A percentile compares a stretch with the other conserved stretches of the same genome.
Evolutionary conservation across 768 basidiomycete genomes (phyloP).

Genomic region (Suillus occidentalis): DNA sequence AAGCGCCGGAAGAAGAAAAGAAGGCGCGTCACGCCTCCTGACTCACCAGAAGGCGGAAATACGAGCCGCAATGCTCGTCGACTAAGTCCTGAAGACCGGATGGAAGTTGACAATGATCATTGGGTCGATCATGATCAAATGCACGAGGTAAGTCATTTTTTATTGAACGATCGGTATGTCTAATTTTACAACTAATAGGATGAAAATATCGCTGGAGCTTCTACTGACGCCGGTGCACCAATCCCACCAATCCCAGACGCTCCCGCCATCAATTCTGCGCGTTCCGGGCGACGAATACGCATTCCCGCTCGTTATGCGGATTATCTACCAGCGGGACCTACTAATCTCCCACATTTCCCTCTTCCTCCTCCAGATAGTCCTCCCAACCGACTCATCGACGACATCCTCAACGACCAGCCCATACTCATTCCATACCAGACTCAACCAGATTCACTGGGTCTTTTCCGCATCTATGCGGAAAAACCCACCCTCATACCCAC

Average conservation of each 20-base stretch:
- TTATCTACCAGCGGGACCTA: conserved; percentile 4
- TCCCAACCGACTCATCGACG: neutral
- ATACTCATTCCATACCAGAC: neutral
- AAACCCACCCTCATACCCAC: neutral
- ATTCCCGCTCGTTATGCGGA: conserved; percentile 1
- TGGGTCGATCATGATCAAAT: neutral
- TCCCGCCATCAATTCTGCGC: neutral
- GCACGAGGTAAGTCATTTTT: neutral
- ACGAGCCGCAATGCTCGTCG: neutral
- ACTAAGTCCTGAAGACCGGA: neutral
- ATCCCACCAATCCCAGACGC: neutral
- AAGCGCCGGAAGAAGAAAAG: neutral
- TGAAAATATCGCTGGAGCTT: neutral
- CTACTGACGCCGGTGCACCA: too few species aligned
- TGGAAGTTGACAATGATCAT: neutral
- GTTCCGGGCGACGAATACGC: neutral
- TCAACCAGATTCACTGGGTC: neutral
- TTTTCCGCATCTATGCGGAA: conserved; percentile 4
- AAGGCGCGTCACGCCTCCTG: neutral
- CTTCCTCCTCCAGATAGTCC: neutral
- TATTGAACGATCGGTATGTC: neutral
- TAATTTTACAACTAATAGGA: neutral
- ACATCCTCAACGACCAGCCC: neutral
- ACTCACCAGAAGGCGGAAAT: neutral
- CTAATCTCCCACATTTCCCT: neutral